phyloP scores from a whole-genome alignment of 2,329 filamentous ascomycete species.

The Aspergillus arachidicola region DNA sequence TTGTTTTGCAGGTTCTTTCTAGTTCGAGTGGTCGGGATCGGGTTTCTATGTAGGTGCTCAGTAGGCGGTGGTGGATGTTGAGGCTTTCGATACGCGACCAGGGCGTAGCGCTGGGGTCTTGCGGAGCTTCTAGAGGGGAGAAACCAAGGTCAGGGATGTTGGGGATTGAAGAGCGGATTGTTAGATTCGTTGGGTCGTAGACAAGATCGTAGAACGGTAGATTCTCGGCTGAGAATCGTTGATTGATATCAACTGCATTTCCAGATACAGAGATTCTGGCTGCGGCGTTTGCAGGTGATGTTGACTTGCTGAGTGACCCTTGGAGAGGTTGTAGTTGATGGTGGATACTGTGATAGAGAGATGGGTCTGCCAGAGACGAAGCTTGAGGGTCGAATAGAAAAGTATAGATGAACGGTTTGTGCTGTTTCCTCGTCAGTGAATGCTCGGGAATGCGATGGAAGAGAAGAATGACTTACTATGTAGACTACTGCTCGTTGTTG shows the following conservation, averaged over 20 bases:
- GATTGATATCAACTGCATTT: slow-evolving; percentile 36
- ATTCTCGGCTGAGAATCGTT: slow-evolving; percentile 32
- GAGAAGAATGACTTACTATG: slow-evolving; percentile 33
- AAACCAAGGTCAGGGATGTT: slow-evolving; percentile 61
- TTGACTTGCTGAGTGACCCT: slow-evolving; percentile 49
- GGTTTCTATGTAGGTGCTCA: slow-evolving; percentile 59
- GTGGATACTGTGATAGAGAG: slow-evolving; percentile 52
- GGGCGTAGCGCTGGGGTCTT: slow-evolving; percentile 14
- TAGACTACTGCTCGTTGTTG: slow-evolving; percentile 46
- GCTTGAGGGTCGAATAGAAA: slow-evolving; percentile 52
- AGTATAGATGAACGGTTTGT: slow-evolving; percentile 55
- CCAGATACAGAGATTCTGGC: slow-evolving; percentile 39
- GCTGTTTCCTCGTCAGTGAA: slow-evolving; percentile 27
- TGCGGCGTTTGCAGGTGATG: slow-evolving; percentile 45
- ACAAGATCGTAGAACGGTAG: slow-evolving; percentile 61
- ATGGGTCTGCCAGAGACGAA: slow-evolving; percentile 41
- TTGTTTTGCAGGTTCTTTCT: slow-evolving; percentile 65
- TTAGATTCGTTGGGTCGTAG: slow-evolving; percentile 61
- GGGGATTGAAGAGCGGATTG: slow-evolving; percentile 63
- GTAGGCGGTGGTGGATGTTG: slow-evolving; percentile 62
- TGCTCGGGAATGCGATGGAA: background rate
- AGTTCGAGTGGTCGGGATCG: slow-evolving; percentile 51
- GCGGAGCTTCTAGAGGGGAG: slow-evolving; percentile 23
- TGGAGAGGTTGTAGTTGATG: slow-evolving; percentile 53
- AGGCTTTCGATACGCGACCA: slow-evolving; percentile 63